phyloP scores from a whole-genome alignment of 352 stramenopile genomes.

The Blastocystis sp. region DNA sequence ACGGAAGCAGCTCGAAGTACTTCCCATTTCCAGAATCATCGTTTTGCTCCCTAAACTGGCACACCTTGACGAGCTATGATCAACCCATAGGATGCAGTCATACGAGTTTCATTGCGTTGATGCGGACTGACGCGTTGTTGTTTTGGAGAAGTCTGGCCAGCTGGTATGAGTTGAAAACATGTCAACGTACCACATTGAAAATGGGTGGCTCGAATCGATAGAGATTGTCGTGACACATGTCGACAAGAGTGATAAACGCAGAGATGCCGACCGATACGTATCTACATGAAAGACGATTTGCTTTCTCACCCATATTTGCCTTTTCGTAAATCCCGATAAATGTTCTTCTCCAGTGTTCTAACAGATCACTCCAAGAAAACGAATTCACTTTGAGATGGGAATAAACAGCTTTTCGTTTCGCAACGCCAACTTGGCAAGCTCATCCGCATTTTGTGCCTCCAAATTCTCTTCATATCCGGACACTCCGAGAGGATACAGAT shows the following conservation, averaged over 20 bases:
- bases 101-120: conserved; percentile 37
- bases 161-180: neutral
- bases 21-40: conserved; percentile 40
- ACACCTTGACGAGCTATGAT: conserved; percentile 30
- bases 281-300: neutral
- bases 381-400: conserved; percentile 3
- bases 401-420: conserved; percentile 50
- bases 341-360: conserved; percentile 41
- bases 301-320: neutral
- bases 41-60: conserved; percentile 19
- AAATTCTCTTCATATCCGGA: conserved; percentile 31
- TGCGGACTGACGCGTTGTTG: neutral
- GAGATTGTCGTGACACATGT: conserved; percentile 48
- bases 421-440: conserved; percentile 18
- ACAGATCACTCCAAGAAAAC: neutral
- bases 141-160: neutral
- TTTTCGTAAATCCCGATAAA: conserved; percentile 22
- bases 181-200: conserved; percentile 4
- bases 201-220: conserved; percentile 7
- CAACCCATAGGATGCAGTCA: neutral
- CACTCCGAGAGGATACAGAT: neutral
- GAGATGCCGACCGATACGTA: neutral
- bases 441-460: conserved; percentile 38
- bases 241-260: conserved; percentile 36
- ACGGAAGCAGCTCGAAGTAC: conserved; percentile 36